Percentiles rank a stretch among this genome's conserved stretches.
Evolutionary conservation across 129 eudicot genomes (phyloP).

Genomic region (Artemisia argyi): DNA sequence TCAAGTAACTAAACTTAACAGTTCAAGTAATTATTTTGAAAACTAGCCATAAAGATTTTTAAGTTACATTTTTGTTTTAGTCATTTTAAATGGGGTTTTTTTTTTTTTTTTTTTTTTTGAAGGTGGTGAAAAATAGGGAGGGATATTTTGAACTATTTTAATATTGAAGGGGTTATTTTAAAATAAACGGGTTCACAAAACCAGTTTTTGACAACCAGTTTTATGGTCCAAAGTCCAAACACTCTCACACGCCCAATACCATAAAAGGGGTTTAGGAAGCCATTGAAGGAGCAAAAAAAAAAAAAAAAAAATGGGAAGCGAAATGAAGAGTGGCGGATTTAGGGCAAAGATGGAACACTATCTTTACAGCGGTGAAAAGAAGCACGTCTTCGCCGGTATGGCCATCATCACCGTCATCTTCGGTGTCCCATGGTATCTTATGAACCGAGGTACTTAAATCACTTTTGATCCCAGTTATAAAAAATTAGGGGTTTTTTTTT

Average conservation of each 20-base stretch:
- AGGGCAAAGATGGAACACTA: constrained; percentile 69
- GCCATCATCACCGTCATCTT: constrained; percentile 62
- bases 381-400: constrained; percentile 81
- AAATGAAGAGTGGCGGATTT: constrained; percentile 46
- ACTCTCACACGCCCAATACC: neutral
- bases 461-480: neutral
- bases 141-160: too few species aligned
- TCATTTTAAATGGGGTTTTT: too few species aligned
- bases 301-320: constrained; percentile 44
- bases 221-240: neutral
- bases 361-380: constrained; percentile 89
- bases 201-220: too few species aligned
- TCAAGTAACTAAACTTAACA: too few species aligned
- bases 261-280: constrained; percentile 17
- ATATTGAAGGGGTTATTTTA: too few species aligned
- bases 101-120: too few species aligned
- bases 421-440: constrained; percentile 86
- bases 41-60: too few species aligned
- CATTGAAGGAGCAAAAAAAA: too few species aligned
- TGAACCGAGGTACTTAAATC: constrained; percentile 70
- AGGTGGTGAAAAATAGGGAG: too few species aligned
- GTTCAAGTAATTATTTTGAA: too few species aligned
- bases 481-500: neutral
- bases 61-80: too few species aligned
- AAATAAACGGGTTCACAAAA: too few species aligned